Conservation (phyloP, 2,329 filamentous ascomycete genomes). For the Aspergillus persii region DNA sequence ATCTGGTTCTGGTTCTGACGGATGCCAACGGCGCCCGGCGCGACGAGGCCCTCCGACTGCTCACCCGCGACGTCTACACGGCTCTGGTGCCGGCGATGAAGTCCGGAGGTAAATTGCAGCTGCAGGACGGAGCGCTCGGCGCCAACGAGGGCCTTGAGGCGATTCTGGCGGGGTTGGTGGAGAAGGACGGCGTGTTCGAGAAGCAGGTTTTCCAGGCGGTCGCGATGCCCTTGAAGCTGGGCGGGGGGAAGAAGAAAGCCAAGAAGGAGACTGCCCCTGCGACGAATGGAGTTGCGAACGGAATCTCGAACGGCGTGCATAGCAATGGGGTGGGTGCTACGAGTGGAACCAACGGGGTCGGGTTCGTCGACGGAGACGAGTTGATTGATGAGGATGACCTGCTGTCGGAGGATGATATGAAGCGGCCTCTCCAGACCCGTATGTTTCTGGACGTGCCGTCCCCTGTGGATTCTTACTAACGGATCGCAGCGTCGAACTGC, state of each 20-base stretch:
- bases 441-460: not conserved
- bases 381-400: constrained; percentile 88
- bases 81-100: constrained; percentile 61
- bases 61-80: constrained; percentile 66
- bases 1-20: constrained; percentile 78
- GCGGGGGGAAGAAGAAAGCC: constrained; percentile 56
- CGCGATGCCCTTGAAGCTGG: constrained; percentile 61
- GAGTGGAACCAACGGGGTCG: constrained; percentile 2
- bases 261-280: constrained; percentile 19
- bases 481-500: constrained; percentile 70
- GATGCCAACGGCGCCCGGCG: constrained; percentile 67
- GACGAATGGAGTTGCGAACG: not conserved
- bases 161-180: constrained; percentile 75
- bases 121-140: constrained; percentile 19
- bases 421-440: constrained; percentile 76
- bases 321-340: not conserved
- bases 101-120: constrained; percentile 20
- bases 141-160: constrained; percentile 55
- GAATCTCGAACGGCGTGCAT: constrained; percentile 12
- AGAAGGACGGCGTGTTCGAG: constrained; percentile 63
- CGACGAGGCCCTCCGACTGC: constrained; percentile 61
- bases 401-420: constrained; percentile 80
- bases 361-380: constrained; percentile 61
- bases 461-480: constrained; percentile 3
- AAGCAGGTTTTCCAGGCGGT: constrained; percentile 67